These are phyloP conservation scores for Elaeagnus macrophylla DNA, from an alignment of 306 rosid genomes.

Conservation along the genomic window DNA sequence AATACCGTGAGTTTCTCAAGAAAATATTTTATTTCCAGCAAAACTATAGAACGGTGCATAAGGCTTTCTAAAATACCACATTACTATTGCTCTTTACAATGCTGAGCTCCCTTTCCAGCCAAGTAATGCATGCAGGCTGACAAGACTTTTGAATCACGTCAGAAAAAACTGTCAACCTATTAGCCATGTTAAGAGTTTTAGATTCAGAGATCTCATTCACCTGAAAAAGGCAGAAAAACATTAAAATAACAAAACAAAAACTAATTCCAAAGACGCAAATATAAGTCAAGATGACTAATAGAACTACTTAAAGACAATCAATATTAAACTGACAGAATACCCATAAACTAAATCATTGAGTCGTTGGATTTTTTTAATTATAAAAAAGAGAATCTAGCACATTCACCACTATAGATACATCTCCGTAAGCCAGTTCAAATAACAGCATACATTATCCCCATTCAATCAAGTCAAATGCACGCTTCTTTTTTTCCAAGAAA, in stretches of 20 bases:
- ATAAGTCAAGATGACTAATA: not conserved
- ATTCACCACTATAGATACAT: too few relatives aligned
- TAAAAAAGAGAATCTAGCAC: too few relatives aligned
- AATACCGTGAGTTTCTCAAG: constrained; percentile 15
- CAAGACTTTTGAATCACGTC: constrained; percentile 46
- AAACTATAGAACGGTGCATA: constrained; percentile 6
- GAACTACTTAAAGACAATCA: not conserved
- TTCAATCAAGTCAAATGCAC: constrained; percentile 10
- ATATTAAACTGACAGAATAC: too few relatives aligned
- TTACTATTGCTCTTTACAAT: constrained; percentile 34
- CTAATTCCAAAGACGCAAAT: not conserved
- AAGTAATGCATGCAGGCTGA: constrained; percentile 47
- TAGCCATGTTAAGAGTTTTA: constrained; percentile 29
- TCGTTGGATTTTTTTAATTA: too few relatives aligned
- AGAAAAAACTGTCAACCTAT: constrained; percentile 44
- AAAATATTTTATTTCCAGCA: constrained; percentile 12
- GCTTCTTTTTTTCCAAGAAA: constrained; percentile 9
- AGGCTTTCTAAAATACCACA: constrained; percentile 39
- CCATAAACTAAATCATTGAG: too few relatives aligned
- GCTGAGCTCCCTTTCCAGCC: constrained; percentile 70
- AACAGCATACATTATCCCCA: not conserved
- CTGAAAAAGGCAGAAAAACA: constrained; percentile 33
- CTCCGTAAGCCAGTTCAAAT: too few relatives aligned
- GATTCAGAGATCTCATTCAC: constrained; percentile 47
- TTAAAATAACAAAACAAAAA: not conserved